These are phyloP conservation scores for Ulmus americana DNA, from an alignment of 331 rosid genomes.

Conservation along the genomic window DNA sequence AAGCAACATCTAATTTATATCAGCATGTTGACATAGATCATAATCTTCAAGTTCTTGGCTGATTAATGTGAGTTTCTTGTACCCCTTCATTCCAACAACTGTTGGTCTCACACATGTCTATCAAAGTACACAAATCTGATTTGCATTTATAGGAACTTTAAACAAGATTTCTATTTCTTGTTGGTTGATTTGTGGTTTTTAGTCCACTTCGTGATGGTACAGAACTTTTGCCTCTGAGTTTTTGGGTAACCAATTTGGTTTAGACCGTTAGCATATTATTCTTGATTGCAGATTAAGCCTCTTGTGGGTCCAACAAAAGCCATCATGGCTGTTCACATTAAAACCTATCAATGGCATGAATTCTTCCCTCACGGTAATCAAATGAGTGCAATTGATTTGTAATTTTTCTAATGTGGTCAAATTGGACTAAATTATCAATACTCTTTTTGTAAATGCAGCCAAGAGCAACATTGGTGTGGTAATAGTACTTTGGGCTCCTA, in stretches of 20 bases:
- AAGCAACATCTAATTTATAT: no score
- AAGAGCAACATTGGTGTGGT: conserved; percentile 79
- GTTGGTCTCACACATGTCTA: no score
- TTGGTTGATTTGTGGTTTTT: conserved; percentile 6
- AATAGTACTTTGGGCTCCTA: conserved; percentile 81
- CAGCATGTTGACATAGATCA: no score
- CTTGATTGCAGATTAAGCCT: conserved; percentile 70
- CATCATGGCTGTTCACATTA: conserved; percentile 51
- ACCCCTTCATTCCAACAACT: no score
- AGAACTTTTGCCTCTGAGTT: not conserved
- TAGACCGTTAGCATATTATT: conserved; percentile 15
- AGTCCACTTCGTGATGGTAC: conserved; percentile 14
- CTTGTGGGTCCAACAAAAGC: conserved; percentile 78
- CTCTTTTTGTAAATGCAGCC: conserved; percentile 47
- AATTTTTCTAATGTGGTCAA: conserved; percentile 17
- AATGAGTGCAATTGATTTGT: conserved; percentile 12
- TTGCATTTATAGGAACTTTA: not conserved
- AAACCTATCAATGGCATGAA: conserved; percentile 70
- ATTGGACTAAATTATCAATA: conserved; percentile 26
- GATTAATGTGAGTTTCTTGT: no score
- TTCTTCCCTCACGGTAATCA: conserved; percentile 84
- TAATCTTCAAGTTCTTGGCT: no score
- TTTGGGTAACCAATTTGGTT: conserved; percentile 11
- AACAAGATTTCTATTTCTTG: not conserved
- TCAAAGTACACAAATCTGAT: no score